These are phyloP conservation scores for Dovyalis caffra DNA, from an alignment of 345 rosid genomes.

Conservation along the genomic window DNA sequence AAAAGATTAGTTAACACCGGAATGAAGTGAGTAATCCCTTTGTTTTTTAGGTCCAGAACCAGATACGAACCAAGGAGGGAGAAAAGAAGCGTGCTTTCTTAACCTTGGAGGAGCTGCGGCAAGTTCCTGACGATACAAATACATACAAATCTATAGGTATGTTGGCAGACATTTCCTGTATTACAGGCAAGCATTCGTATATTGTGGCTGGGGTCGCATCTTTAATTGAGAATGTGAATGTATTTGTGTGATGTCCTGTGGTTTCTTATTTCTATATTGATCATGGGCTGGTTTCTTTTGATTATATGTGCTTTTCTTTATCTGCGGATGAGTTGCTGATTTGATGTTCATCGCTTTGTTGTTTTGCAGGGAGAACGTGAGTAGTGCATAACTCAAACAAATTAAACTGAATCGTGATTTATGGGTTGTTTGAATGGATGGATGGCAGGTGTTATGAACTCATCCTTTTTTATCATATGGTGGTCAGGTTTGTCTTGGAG, in stretches of 20 bases:
- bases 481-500: constrained; percentile 81
- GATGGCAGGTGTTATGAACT: constrained; percentile 21
- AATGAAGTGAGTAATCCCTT: constrained; percentile 19
- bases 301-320: background rate
- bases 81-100: constrained; percentile 90
- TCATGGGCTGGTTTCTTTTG: background rate
- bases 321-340: background rate
- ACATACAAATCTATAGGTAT: constrained; percentile 86
- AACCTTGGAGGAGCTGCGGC: constrained; percentile 86
- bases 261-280: background rate
- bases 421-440: constrained; percentile 7
- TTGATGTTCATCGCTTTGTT: constrained; percentile 14
- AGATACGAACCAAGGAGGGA: constrained; percentile 81
- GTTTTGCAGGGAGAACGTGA: constrained; percentile 95
- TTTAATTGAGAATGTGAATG: background rate
- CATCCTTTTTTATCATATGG: constrained; percentile 21
- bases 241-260: background rate
- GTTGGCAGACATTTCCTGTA: background rate
- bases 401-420: constrained; percentile 4
- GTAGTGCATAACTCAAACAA: constrained; percentile 30
- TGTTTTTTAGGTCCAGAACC: constrained; percentile 72
- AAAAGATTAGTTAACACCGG: background rate
- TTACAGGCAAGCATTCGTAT: background rate
- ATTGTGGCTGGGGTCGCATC: background rate
- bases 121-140: constrained; percentile 70